Evolutionary conservation across 306 rosid species (phyloP), one percentile per base, ranked within the genome.

Genomic region (Prunus padus): DNA sequence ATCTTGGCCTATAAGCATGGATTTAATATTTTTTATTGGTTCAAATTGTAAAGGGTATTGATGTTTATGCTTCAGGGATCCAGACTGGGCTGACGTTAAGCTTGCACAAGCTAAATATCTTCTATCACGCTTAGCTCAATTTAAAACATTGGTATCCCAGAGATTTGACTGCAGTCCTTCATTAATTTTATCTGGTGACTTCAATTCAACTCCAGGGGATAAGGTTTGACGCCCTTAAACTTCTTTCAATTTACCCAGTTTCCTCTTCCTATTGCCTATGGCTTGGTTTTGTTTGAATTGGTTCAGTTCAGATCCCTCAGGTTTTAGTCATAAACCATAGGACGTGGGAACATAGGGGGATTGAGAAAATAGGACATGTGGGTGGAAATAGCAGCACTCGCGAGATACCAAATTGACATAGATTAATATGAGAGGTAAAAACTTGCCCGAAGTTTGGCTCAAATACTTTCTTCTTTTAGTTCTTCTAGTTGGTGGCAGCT

Each of bases 61-160:
- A 23, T 76, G 49, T 73, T 79, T 82, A 51, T 82, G 70, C 66
- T 47, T 61, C 84, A 95, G 96, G 98, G 93, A 95, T 86, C 97
- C 98, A 45, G 89, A 86, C 55, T 90, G 85, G 93, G 92, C 83
- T 73, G 98, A 92, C 65, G 98, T 92, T 81, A 92, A 95, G 88
- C 91, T 95, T 74, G 97, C 96, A 56, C 97, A 95, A 83, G 97
- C 85, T 54, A 90, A 95, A 81, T 95, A 92, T 84, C 96, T 95
- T 75, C 62, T 95, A 54, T 88, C 86, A 22, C 88, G 96, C 59
- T 59, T 95, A 23, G 85, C 85, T 77, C 88, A 72, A 77, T 95
- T 95, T 66, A 87, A 85, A 81, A 73, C 81, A 3, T 67, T 85
- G 62, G 84, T 92, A 42, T 84, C 98, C 22, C 86, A 90, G 56